Evolutionary conservation across 768 basidiomycete species (phyloP), one percentile per base, ranked within the genome.

Genomic region (Boletus sp.): DNA sequence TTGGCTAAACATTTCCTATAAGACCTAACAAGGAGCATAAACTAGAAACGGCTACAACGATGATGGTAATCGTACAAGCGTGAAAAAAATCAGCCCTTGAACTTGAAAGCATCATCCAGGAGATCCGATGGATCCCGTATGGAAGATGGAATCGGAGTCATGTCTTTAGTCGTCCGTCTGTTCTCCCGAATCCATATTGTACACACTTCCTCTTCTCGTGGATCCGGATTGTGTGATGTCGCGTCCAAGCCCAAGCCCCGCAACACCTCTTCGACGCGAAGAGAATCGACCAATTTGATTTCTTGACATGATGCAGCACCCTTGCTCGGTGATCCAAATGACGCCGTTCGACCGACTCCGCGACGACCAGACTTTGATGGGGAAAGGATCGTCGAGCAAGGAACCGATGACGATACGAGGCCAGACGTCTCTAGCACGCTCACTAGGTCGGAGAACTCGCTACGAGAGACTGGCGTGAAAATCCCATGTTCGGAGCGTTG

Each of bases 401-500:
- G 11, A 73, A 4, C 80, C 60, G 48, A 62, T n/a, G 59, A 61
- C 0, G 78, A 75, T 9, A 88, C 72, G 7, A 90, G 75, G 2
- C 91, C 92, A 7, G 82, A 78, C 4, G 87, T 89, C 71, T 94
- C 91, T 37, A 94, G 73, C 47, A 92, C 74, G 28, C 82, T 80
- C 1, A 89, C 65, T 4, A 93, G 76, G 61, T 94, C 91, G 0
- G 78, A 75, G 60, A 94, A 92, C 63, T 92, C 90, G 67, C 82
- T 89, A 9, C 88, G 79, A 10, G 86, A 89, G 2, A 87, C 89
- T 4, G 87, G 77, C 3, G 80, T 73, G 58, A 90, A 86, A 5
- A 82, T 67, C 15, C 79, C 80, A 15, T 73, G 75, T 20, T 82
- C 82, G 11, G 79, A 76, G 35, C 87, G 80, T 15, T 76, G 75